Percentiles rank a stretch among this genome's conserved stretches.
Evolutionary conservation across 2,329 filamentous ascomycete species (phyloP).

Genomic region (Aspergillus niger): DNA sequence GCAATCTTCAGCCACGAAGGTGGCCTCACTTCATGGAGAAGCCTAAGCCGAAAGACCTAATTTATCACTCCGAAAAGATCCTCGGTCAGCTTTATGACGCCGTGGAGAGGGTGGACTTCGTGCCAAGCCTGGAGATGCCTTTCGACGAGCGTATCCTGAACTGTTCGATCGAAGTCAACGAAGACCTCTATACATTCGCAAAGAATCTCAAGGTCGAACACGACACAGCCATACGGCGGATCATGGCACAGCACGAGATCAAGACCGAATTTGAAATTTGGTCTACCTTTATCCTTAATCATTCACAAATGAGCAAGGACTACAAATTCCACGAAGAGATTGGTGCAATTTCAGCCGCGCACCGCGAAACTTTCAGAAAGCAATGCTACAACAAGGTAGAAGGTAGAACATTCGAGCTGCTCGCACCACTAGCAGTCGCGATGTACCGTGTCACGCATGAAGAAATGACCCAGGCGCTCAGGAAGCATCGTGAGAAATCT

Average conservation of each 20-base stretch:
- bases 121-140: slow-evolving; percentile 67
- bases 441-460: slow-evolving; percentile 84
- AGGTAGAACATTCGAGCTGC: slow-evolving; percentile 56
- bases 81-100: slow-evolving; percentile 82
- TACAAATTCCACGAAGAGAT: slow-evolving; percentile 89
- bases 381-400: slow-evolving; percentile 68
- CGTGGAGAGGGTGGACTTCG: slow-evolving; percentile 69
- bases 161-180: slow-evolving; percentile 57
- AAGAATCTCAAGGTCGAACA: slow-evolving; percentile 72
- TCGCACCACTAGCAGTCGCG: slow-evolving; percentile 76
- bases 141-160: slow-evolving; percentile 77
- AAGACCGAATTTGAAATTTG: slow-evolving; percentile 89
- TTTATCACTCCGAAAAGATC: slow-evolving; percentile 69
- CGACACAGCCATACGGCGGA: slow-evolving; percentile 71
- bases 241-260: slow-evolving; percentile 85
- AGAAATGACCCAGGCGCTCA: slow-evolving; percentile 64
- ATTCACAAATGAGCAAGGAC: slow-evolving; percentile 70
- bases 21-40: slow-evolving; percentile 93
- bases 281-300: slow-evolving; percentile 79
- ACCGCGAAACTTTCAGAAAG: slow-evolving; percentile 70
- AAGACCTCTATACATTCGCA: slow-evolving; percentile 60
- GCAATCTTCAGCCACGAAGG: slow-evolving; percentile 58
- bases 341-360: slow-evolving; percentile 63
- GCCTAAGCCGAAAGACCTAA: slow-evolving; percentile 45
- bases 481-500: slow-evolving; percentile 47